phyloP scores from a whole-genome alignment of 768 basidiomycete species.

The Termitomyces sp. region DNA sequence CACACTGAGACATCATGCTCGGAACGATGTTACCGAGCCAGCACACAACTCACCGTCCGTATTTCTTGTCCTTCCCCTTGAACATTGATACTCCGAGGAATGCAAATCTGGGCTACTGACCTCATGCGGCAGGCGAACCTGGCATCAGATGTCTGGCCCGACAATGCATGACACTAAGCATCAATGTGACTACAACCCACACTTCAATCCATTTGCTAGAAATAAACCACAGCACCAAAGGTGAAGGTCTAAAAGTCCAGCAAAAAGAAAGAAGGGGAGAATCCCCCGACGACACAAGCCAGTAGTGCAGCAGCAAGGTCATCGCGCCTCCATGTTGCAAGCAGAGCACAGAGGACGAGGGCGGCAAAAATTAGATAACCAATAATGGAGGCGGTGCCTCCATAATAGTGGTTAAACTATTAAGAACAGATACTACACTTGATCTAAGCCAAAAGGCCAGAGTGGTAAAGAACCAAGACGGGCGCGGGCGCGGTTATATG shows the following conservation, averaged over 20 bases:
- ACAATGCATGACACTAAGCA: no score
- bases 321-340: conserved; percentile 51
- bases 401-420: conserved; percentile 69
- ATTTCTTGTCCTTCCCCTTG: no score
- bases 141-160: no score
- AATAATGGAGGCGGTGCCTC: conserved; percentile 46
- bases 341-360: conserved; percentile 48
- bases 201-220: conserved; percentile 1
- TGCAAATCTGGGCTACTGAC: no score
- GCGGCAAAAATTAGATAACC: conserved; percentile 56
- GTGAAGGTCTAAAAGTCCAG: not conserved
- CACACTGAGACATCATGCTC: no score
- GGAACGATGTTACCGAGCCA: no score
- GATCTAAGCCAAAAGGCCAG: conserved; percentile 96
- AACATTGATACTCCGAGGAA: no score
- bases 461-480: conserved; percentile 56
- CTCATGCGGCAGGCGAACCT: no score
- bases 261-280: conserved; percentile 3
- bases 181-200: no score
- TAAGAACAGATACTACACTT: conserved; percentile 98
- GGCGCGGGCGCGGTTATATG: not conserved
- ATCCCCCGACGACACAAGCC: conserved; percentile 67
- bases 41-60: no score
- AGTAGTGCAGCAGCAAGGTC: conserved; percentile 51
- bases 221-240: not conserved